phyloP scores from a whole-genome alignment of 305 asterid genomes.

The Vinca major region DNA sequence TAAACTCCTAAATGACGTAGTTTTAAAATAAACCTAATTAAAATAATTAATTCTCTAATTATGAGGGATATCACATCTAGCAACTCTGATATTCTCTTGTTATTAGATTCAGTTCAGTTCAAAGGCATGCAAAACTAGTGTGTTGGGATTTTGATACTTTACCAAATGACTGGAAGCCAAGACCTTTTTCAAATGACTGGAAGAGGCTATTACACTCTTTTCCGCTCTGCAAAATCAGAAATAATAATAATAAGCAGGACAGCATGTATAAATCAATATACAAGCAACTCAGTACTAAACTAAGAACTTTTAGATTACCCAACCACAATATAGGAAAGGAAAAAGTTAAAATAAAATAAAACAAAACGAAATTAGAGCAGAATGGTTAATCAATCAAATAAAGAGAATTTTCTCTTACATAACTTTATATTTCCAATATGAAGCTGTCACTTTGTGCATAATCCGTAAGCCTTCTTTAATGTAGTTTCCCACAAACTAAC shows the following conservation, averaged over 20 bases:
- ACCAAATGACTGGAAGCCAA: constrained; percentile 78
- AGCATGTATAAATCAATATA: not conserved
- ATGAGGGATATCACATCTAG: no score
- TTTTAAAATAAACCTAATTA: no score
- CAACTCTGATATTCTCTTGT: not conserved
- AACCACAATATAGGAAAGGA: not conserved
- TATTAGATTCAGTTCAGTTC: not conserved
- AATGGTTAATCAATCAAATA: not conserved
- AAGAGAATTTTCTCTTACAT: not conserved
- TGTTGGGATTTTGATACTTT: constrained; percentile 11
- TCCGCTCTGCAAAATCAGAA: constrained; percentile 47
- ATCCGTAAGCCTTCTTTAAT: not conserved
- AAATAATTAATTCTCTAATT: no score
- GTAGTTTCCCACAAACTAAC: not conserved
- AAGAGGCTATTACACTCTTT: constrained; percentile 71
- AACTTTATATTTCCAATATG: not conserved
- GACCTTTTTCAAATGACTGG: constrained; percentile 64
- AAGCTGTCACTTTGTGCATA: not conserved
- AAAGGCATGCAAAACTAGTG: not conserved
- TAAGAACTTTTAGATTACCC: not conserved
- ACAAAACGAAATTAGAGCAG: not conserved
- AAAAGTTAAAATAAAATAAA: not conserved
- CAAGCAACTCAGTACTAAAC: not conserved
- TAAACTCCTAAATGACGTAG: no score
- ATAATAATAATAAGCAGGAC: constrained; percentile 14